Percentiles rank a stretch among this genome's conserved stretches.
These are phyloP conservation scores for Ganoderma leucocontextum DNA, from an alignment of 1,284 basidiomycete species.

Conservation along the genomic window DNA sequence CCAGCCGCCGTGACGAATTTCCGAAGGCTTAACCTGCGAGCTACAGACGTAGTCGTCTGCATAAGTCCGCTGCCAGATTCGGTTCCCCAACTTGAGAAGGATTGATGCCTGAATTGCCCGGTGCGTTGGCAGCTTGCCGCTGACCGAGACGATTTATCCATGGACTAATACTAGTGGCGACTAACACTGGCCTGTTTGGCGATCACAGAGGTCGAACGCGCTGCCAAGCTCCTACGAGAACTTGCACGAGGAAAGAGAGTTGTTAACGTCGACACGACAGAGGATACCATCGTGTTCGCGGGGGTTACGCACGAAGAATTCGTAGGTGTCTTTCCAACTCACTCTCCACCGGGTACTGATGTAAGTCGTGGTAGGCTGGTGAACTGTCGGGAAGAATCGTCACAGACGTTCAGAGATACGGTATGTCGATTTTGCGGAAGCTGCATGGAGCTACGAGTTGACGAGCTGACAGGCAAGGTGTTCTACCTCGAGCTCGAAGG, in stretches of 20 bases:
- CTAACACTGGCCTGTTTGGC: background rate
- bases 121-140: background rate
- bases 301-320: conserved; percentile 69
- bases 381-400: conserved; percentile 70
- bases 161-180: background rate
- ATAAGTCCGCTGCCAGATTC: too few species aligned
- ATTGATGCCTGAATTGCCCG: conserved; percentile 9
- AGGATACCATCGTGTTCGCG: conserved; percentile 78
- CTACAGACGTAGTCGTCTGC: too few species aligned
- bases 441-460: too few species aligned
- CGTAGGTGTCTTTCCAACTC: conserved; percentile 46
- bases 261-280: conserved; percentile 61
- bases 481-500: conserved; percentile 80
- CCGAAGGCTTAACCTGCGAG: too few species aligned
- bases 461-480: conserved; percentile 68
- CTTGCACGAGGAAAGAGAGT: conserved; percentile 67
- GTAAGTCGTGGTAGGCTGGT: conserved; percentile 51
- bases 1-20: too few species aligned
- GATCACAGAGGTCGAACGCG: conserved; percentile 74
- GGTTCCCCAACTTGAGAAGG: background rate
- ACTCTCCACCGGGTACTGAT: background rate
- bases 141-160: background rate
- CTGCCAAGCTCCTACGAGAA: conserved; percentile 65
- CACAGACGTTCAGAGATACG: conserved; percentile 68
- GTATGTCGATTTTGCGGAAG: conserved; percentile 42